Percentiles rank a stretch among this genome's conserved stretches.
phyloP scores from a whole-genome alignment of 2,329 filamentous ascomycete genomes.

The Calonectria montana region DNA sequence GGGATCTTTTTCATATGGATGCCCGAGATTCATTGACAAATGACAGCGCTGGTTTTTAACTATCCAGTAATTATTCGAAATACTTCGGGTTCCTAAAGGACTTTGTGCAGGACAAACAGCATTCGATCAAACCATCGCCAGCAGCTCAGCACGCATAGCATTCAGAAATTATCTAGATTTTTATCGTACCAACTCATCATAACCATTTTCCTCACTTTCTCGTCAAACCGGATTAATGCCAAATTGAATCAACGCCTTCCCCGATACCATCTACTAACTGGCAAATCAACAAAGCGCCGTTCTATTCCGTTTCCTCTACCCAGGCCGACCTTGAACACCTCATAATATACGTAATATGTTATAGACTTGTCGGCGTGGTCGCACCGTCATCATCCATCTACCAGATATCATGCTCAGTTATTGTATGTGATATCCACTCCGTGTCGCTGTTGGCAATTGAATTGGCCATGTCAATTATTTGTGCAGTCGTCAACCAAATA shows the following conservation, averaged over 20 bases:
- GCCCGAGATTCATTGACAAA: too few relatives aligned
- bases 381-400: conserved; percentile 23
- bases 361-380: neutral
- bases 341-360: neutral
- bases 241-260: neutral
- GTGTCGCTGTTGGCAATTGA: conserved; percentile 57
- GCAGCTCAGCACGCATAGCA: neutral
- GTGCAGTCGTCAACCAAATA: conserved; percentile 55
- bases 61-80: too few relatives aligned
- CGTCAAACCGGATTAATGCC: neutral
- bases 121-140: neutral
- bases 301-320: neutral
- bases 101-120: neutral
- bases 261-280: neutral
- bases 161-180: neutral
- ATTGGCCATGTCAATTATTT: conserved; percentile 60
- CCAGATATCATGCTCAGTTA: conserved; percentile 58
- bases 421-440: conserved; percentile 59
- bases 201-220: neutral
- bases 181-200: neutral
- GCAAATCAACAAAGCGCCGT: neutral
- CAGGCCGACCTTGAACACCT: neutral
- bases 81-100: too few relatives aligned
- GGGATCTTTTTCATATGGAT: too few relatives aligned
- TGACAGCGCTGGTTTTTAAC: too few relatives aligned